Conservation (phyloP, 2,329 filamentous ascomycete species). For the Sporothrix luriei region DNA sequence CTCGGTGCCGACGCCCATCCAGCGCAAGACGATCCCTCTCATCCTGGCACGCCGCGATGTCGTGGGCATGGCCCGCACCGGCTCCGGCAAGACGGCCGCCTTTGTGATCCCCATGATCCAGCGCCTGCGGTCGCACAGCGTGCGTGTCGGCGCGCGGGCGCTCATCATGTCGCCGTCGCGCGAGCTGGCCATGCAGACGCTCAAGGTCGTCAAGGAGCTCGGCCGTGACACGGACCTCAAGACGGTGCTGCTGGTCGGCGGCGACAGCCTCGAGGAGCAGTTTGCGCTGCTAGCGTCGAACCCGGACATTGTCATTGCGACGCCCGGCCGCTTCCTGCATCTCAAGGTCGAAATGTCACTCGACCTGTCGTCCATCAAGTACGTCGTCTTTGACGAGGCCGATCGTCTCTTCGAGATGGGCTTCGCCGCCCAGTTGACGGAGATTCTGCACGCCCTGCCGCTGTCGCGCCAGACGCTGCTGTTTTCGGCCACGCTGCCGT, state of each 20-base stretch:
- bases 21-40: constrained; percentile 92
- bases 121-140: constrained; percentile 83
- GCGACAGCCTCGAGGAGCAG: constrained; percentile 93
- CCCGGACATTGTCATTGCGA: constrained; percentile 96
- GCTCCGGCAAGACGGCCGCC: constrained; percentile 95
- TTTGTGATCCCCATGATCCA: constrained; percentile 99
- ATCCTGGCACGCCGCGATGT: constrained; percentile 89
- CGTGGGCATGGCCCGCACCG: constrained; percentile 99
- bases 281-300: constrained; percentile 91
- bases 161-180: constrained; percentile 89
- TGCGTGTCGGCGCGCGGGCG: constrained; percentile 80
- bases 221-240: constrained; percentile 87
- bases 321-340: constrained; percentile 93
- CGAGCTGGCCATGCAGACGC: constrained; percentile 89
- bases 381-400: constrained; percentile 97
- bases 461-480: constrained; percentile 83
- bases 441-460: constrained; percentile 89
- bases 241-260: constrained; percentile 87
- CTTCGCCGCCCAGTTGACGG: constrained; percentile 87
- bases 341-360: constrained; percentile 95
- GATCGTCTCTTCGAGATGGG: constrained; percentile 99
- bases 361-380: constrained; percentile 85
- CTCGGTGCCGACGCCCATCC: constrained; percentile 93
- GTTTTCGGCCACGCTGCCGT: constrained; percentile 93
- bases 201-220: constrained; percentile 96